phyloP scores from a whole-genome alignment of 2,329 filamentous ascomycete species.

The Coniella vitis region DNA sequence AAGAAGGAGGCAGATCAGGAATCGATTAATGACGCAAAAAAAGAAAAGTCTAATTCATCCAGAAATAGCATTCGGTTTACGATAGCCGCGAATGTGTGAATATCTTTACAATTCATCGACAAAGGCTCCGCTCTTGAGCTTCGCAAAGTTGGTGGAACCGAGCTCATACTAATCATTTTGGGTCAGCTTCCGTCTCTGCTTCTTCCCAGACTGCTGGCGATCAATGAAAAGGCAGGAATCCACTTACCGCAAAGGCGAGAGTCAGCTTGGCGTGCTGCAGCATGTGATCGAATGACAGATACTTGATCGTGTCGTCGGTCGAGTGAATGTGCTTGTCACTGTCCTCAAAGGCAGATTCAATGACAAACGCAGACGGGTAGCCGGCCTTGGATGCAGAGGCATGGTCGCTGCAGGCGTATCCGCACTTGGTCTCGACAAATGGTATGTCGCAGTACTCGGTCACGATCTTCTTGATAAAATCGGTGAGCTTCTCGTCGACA shows the following conservation, averaged over 20 bases:
- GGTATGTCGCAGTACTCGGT: conserved; percentile 35
- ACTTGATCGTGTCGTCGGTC: conserved; percentile 63
- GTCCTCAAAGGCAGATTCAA: conserved; percentile 63
- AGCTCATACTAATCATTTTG: conserved; percentile 14
- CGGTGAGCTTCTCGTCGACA: conserved; percentile 28
- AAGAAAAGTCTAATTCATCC: too few relatives aligned
- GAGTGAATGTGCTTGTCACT: conserved; percentile 64
- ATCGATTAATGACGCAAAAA: too few relatives aligned
- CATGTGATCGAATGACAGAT: conserved; percentile 82
- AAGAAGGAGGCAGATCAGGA: too few relatives aligned
- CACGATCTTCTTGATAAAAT: conserved; percentile 31
- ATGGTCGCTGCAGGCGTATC: conserved; percentile 76
- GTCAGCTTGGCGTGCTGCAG: conserved; percentile 83
- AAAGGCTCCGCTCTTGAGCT: conserved; percentile 7
- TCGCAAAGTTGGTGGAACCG: conserved; percentile 14
- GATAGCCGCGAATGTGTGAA: too few relatives aligned
- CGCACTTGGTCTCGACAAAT: conserved; percentile 81
- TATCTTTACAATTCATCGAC: conserved; percentile 13
- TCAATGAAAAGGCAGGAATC: background rate
- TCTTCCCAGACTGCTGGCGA: too few relatives aligned
- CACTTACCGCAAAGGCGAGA: conserved; percentile 55
- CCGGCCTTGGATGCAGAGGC: conserved; percentile 67
- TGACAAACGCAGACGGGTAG: conserved; percentile 70
- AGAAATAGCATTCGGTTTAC: too few relatives aligned
- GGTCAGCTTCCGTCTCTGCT: too few relatives aligned